Evolutionary conservation across 2,329 filamentous ascomycete genomes (phyloP).

Genomic region (Colletotrichum horii): DNA sequence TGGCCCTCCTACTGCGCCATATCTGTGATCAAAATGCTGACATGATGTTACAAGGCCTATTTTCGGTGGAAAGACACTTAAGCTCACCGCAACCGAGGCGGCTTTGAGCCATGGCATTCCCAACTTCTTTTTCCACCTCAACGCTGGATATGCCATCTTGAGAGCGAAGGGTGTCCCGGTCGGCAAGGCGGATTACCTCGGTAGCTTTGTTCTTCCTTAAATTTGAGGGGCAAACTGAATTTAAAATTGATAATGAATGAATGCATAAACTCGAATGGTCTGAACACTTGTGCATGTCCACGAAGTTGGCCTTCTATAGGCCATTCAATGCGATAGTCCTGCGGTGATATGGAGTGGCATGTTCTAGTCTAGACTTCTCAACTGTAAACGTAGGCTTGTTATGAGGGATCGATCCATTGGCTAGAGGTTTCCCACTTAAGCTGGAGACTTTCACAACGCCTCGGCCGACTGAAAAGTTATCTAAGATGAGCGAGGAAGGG

Average conservation of each 20-base stretch:
- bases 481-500: neutral
- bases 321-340: neutral
- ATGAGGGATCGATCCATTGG: neutral
- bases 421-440: neutral
- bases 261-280: neutral
- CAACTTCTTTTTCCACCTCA: constrained; percentile 67
- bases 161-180: constrained; percentile 60
- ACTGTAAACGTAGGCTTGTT: neutral
- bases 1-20: fast-evolving
- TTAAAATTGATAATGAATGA: neutral
- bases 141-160: constrained; percentile 61
- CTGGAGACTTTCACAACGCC: neutral
- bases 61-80: constrained; percentile 10
- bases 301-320: neutral
- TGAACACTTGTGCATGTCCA: fast-evolving
- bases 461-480: neutral
- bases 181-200: constrained; percentile 61
- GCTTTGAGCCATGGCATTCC: constrained; percentile 52
- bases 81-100: constrained; percentile 38
- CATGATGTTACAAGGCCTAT: neutral
- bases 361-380: neutral
- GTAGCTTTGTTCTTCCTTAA: neutral
- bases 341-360: too few species aligned
- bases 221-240: fast-evolving
- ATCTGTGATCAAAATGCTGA: neutral